These are phyloP conservation scores for Hypoxylon sp. DNA, from an alignment of 2,329 filamentous ascomycete species.

Conservation along the genomic window DNA sequence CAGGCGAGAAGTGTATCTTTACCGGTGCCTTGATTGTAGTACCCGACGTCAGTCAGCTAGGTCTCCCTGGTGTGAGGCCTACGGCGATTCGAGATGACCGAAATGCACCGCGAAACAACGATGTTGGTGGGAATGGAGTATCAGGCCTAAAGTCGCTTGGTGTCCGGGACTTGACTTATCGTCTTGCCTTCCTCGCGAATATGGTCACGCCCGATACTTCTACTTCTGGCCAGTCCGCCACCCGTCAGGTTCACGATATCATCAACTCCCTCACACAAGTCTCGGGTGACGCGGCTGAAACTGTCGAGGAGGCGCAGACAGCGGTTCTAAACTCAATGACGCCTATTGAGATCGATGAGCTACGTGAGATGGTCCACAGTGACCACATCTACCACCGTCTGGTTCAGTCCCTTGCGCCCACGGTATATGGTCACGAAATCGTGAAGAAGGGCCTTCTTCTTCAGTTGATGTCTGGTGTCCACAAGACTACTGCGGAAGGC, in stretches of 20 bases:
- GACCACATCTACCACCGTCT: conserved; percentile 94
- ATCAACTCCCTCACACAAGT: conserved; percentile 82
- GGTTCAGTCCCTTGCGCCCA: conserved; percentile 93
- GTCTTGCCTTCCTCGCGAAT: conserved; percentile 94
- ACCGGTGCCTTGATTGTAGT: conserved; percentile 96
- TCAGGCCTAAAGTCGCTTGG: conserved; percentile 90
- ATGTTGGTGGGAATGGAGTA: conserved; percentile 84
- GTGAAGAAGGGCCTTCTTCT: conserved; percentile 97
- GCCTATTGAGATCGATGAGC: conserved; percentile 85
- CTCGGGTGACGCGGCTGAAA: conserved; percentile 71
- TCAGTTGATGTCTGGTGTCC: conserved; percentile 94
- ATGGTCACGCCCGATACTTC: conserved; percentile 93
- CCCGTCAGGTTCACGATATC: conserved; percentile 82
- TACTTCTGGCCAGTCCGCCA: conserved; percentile 76
- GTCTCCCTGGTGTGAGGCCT: conserved; percentile 83
- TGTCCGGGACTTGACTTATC: conserved; percentile 93
- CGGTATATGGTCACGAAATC: conserved; percentile 95
- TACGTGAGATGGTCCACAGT: conserved; percentile 91
- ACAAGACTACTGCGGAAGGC: conserved; percentile 89
- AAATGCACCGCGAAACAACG: conserved; percentile 74
- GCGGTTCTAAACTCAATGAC: conserved; percentile 88
- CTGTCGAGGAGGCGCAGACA: conserved; percentile 85
- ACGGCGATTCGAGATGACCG: conserved; percentile 85
- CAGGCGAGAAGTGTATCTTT: conserved; percentile 97
- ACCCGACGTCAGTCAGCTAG: conserved; percentile 93